Conservation (phyloP, 306 rosid species). For the Hylodesmum podocarpum region DNA sequence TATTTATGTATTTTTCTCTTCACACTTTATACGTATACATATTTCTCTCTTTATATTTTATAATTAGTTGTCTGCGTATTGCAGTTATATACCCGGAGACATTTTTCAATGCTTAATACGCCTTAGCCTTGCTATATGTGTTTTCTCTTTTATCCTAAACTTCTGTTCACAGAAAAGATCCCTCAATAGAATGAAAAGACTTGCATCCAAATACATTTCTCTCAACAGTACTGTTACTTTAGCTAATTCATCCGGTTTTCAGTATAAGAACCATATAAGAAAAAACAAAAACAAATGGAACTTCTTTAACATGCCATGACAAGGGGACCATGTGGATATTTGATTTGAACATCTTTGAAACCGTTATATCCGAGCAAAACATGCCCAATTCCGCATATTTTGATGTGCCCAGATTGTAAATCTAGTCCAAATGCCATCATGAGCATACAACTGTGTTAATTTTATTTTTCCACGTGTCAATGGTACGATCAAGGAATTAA, state of each 20-base stretch:
- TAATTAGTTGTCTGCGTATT: too few relatives aligned
- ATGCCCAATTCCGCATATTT: slow-evolving; percentile 42
- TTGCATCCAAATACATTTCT: neutral
- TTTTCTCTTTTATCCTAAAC: neutral
- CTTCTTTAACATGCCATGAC: slow-evolving; percentile 1
- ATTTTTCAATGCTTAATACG: neutral
- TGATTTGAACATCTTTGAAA: slow-evolving; percentile 21
- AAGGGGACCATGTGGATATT: slow-evolving; percentile 26
- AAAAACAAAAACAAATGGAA: neutral
- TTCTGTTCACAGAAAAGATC: neutral
- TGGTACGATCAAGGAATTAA: slow-evolving; percentile 40
- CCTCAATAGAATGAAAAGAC: neutral
- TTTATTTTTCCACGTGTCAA: slow-evolving; percentile 36
- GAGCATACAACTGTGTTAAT: slow-evolving; percentile 26
- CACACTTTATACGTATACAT: too few relatives aligned
- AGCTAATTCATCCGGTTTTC: neutral
- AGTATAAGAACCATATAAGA: neutral
- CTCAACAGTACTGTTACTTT: neutral
- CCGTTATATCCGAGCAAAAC: slow-evolving; percentile 17
- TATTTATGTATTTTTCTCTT: too few relatives aligned
- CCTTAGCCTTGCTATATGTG: neutral
- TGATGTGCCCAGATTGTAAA: slow-evolving; percentile 42
- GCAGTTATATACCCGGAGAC: too few relatives aligned
- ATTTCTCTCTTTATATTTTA: too few relatives aligned
- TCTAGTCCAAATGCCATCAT: slow-evolving; percentile 49